These are phyloP conservation scores for Croton laevigatus DNA, from an alignment of 441 rosid species.

Conservation along the genomic window DNA sequence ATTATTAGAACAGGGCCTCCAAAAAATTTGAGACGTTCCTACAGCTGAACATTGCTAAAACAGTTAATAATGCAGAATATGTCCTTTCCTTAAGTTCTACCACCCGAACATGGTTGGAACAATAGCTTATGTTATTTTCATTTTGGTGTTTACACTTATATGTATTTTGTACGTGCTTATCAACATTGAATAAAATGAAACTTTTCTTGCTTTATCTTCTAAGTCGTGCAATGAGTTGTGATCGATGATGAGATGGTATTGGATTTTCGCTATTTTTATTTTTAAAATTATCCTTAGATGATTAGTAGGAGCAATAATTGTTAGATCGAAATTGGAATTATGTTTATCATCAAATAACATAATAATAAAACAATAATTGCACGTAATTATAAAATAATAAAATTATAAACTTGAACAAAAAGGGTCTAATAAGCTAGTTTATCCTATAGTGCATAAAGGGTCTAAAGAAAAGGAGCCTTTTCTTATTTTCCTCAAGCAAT, in stretches of 20 bases:
- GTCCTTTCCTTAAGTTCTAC: no score
- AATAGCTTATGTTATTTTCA: no score
- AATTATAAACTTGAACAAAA: not conserved
- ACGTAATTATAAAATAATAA: not conserved
- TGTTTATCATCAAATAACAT: not conserved
- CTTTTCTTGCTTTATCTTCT: no score
- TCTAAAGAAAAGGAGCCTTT: not conserved
- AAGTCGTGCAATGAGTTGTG: not conserved
- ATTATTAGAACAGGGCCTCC: no score
- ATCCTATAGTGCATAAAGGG: not conserved
- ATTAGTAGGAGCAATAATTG: not conserved
- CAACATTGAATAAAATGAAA: no score
- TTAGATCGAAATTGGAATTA: not conserved
- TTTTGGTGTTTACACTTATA: no score
- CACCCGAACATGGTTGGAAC: no score
- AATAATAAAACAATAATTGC: not conserved
- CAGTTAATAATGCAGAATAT: no score
- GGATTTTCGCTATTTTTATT: no score
- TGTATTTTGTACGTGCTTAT: no score
- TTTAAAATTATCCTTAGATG: not conserved
- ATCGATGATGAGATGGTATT: conserved; percentile 1
- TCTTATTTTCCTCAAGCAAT: not conserved
- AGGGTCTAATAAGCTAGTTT: not conserved
- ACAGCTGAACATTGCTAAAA: no score
- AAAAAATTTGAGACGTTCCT: no score